A percentile compares a stretch with the other conserved stretches of the same genome.
phyloP scores from a whole-genome alignment of 2,329 filamentous ascomycete genomes.

The Trichoderma endophyticum region DNA sequence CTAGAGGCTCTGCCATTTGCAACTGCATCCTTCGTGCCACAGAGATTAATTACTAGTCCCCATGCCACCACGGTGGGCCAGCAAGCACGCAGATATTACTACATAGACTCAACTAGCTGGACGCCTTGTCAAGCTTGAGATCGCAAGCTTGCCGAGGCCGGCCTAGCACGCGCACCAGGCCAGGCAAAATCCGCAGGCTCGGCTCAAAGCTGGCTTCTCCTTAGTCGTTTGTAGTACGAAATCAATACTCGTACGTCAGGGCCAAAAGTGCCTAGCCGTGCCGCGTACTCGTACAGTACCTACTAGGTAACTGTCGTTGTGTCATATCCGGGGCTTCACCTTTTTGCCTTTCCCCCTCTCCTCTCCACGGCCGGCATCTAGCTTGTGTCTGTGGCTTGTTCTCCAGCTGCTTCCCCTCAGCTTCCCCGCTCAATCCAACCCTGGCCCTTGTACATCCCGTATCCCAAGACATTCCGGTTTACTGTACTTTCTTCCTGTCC shows the following conservation, averaged over 20 bases:
- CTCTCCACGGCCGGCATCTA: slow-evolving; percentile 1
- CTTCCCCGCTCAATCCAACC: background rate
- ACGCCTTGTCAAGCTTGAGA: background rate
- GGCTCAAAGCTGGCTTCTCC: background rate
- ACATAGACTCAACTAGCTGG: background rate
- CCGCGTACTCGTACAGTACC: background rate
- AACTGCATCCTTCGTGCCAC: background rate
- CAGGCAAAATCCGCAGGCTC: background rate
- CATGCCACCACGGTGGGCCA: slow-evolving; percentile 6
- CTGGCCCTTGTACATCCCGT: background rate
- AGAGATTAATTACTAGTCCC: background rate
- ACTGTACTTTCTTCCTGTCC: background rate
- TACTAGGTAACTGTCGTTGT: background rate
- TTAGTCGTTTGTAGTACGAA: background rate
- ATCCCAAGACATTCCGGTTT: background rate
- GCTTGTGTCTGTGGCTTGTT: background rate
- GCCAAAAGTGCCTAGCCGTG: background rate
- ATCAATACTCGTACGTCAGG: background rate
- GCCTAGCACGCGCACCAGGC: slow-evolving; percentile 7
- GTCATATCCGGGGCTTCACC: background rate
- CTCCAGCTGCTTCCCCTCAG: background rate
- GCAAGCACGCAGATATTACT: background rate
- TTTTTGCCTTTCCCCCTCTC: slow-evolving; percentile 9
- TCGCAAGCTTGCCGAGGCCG: slow-evolving; percentile 12
- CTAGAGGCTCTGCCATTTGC: background rate